Base-by-base conservation (phyloP, 2,329 filamentous ascomycete genomes). In the Penicillium sp. region DNA sequence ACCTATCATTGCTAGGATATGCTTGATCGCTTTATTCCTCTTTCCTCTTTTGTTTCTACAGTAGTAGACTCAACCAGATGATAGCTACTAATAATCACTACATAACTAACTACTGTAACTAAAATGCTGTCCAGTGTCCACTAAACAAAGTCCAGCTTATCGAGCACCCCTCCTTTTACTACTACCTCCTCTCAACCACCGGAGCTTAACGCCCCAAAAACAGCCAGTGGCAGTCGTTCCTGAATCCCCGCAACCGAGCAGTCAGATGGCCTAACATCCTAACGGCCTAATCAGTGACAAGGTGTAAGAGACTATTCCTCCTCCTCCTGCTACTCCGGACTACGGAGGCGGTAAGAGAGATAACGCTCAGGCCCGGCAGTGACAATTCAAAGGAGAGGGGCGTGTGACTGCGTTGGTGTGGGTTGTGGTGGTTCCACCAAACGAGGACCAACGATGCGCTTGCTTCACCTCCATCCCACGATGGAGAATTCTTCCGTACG, bases 211-310 rank as follows among this genome's bases (percentile, higher is more conserved):
- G 33, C 51, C 30, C 30, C 6, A 15, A 58, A 68, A 68, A 60
- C 45, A 65, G 64, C 71, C 70, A 73, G 69, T 72, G 61, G 68
- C 61, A 63, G 59, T 61, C 58, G 68, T 70, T 73, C 69, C 70
- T 72, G 61, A 22, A 65, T 64, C 66, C 66, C 69, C 71, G 67
- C 68, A 65, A 19, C 51, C 47, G n/a, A 44, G 40, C 13, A 63
- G 64, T 66, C 64, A 65, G 63, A 68, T 60, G 65, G 62, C 28
- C 22, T 45, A 50, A 6, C 28, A 19, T 28, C 53, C 42, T 44
- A 26, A 47, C 13, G 17, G 44, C 6, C 9, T 33, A 10, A 33
- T 12, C 10, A 33, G 30, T 12, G 30, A 12, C 30, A 33, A 12
- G 30, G 30, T 33, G 12, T 33, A 10, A 33, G 30, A 33, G 30